Conservation (phyloP, 257 asterid species). For the Haberlea rhodopensis region DNA sequence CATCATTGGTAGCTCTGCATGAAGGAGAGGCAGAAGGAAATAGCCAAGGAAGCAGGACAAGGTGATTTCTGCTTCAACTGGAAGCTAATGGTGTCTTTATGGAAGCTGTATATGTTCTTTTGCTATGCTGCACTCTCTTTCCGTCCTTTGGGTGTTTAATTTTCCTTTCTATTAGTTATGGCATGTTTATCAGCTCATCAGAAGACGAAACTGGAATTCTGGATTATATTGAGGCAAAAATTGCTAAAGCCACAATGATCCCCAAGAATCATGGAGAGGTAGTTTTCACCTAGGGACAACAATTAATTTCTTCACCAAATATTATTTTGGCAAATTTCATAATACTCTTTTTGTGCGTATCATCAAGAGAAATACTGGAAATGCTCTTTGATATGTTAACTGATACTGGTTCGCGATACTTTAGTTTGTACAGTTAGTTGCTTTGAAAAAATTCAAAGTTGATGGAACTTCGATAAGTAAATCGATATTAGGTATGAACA, state of each 20-base stretch:
- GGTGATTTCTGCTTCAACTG: slow-evolving; percentile 46
- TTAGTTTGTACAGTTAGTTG: slow-evolving; percentile 9
- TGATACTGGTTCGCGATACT: background rate
- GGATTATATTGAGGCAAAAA: slow-evolving; percentile 69
- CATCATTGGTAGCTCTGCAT: slow-evolving; percentile 81
- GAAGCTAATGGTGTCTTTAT: slow-evolving; percentile 14
- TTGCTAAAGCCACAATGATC: slow-evolving; percentile 75
- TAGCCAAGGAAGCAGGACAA: slow-evolving; percentile 87
- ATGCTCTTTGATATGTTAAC: background rate
- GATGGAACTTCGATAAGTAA: background rate
- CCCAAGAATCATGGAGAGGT: slow-evolving; percentile 88
- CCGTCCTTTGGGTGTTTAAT: slow-evolving; percentile 1
- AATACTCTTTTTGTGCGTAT: background rate
- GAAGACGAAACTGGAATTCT: slow-evolving; percentile 80
- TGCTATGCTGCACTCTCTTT: background rate
- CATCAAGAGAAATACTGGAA: slow-evolving; percentile 6
- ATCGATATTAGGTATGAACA: too few species aligned
- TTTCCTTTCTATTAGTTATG: slow-evolving; percentile 53
- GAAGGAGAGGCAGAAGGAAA: slow-evolving; percentile 79
- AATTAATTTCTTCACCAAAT: slow-evolving; percentile 4
- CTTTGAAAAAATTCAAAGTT: background rate
- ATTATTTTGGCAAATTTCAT: slow-evolving; percentile 2
- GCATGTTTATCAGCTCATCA: slow-evolving; percentile 73
- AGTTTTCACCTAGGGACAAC: slow-evolving; percentile 1
- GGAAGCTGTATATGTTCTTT: slow-evolving; percentile 14